A percentile compares a stretch with the other conserved stretches of the same genome.
Conservation (phyloP, 2,329 filamentous ascomycete genomes). For the Alternaria incomplexa region DNA sequence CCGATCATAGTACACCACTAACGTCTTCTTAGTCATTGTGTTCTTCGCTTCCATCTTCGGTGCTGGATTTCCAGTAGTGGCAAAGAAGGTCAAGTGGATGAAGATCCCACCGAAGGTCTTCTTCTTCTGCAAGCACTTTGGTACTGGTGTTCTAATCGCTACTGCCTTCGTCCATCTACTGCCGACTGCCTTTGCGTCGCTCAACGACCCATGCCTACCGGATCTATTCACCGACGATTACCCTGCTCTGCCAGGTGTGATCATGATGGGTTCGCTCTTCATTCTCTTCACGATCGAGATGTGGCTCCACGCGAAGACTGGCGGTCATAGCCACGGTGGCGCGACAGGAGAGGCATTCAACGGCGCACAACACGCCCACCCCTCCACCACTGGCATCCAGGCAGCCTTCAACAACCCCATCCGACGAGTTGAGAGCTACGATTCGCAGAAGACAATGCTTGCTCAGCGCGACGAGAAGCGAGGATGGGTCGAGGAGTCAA, state of each 20-base stretch:
- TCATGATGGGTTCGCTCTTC: slow-evolving; percentile 70
- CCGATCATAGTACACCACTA: slow-evolving; percentile 7
- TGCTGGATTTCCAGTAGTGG: slow-evolving; percentile 48
- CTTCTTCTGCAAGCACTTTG: slow-evolving; percentile 66
- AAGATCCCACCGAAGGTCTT: slow-evolving; percentile 64
- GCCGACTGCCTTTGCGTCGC: slow-evolving; percentile 63
- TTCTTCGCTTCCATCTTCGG: slow-evolving; percentile 46
- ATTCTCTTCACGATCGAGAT: slow-evolving; percentile 67
- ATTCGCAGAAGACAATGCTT: slow-evolving; percentile 44
- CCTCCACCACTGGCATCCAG: slow-evolving; percentile 29
- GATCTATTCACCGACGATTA: slow-evolving; percentile 66
- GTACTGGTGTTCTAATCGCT: slow-evolving; percentile 84
- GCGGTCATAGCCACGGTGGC: slow-evolving; percentile 65
- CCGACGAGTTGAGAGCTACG: slow-evolving; percentile 41
- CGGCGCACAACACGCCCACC: slow-evolving; percentile 15
- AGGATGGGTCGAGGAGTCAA: slow-evolving; percentile 38
- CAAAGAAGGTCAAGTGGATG: slow-evolving; percentile 62
- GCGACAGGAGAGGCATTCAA: slow-evolving; percentile 54
- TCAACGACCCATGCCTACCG: slow-evolving; percentile 60
- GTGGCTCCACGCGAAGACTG: slow-evolving; percentile 65
- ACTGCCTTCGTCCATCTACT: slow-evolving; percentile 82
- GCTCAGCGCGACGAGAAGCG: slow-evolving; percentile 43
- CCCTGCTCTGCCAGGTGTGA: slow-evolving; percentile 67
- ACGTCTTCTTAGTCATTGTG: slow-evolving; percentile 42
- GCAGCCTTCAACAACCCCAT: slow-evolving; percentile 41